Base-by-base conservation (phyloP, 768 basidiomycete genomes). In the Naganishia randhawae region DNA sequence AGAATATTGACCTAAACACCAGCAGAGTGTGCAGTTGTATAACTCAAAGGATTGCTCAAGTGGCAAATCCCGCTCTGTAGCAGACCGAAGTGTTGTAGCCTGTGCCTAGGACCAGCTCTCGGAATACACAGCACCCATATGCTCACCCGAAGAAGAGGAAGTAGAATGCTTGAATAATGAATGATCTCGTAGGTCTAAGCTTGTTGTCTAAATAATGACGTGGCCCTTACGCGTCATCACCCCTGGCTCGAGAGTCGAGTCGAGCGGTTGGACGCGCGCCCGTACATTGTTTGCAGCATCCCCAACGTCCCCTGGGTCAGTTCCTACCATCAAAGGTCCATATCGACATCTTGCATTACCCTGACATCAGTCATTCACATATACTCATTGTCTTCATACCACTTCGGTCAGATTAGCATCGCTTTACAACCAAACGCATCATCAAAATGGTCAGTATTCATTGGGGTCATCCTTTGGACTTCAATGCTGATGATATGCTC, bases 181-280 rank as follows among this genome's bases (percentile, higher is more conserved):
- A n/a, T n/a, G n/a, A n/a, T n/a, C n/a, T n/a, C n/a, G n/a, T n/a
- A n/a, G n/a, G n/a, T n/a, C n/a, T n/a, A n/a, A n/a, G n/a, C n/a
- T n/a, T n/a, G n/a, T n/a, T n/a, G n/a, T n/a, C n/a, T n/a, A n/a
- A 48, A 48, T 17, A 48, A 48, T 48, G 45, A 48, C 45, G 45
- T 48, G 45, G 45, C 6, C 14, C 5, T 42, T 42, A 17, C 45
- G 45, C 45, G 45, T 48, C 45, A 48, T 48, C 19, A 4, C 3
- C 6, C 8, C 42, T 48, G 45, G 45, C 45, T 48, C 45, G 45
- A 48, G 45, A n/a, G 45, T 48, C 45, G 45, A 48, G 45, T 48
- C 45, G 45, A 42, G 19, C 14, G 7, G 45, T 48, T 48, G 45
- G 45, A 48, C 45, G 45, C 45, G 45, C 45, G 25, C 45, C 25